A percentile compares a stretch with the other conserved stretches of the same genome.
Conservation (phyloP, 257 asterid genomes). For the Oldenlandia corymbosa region DNA sequence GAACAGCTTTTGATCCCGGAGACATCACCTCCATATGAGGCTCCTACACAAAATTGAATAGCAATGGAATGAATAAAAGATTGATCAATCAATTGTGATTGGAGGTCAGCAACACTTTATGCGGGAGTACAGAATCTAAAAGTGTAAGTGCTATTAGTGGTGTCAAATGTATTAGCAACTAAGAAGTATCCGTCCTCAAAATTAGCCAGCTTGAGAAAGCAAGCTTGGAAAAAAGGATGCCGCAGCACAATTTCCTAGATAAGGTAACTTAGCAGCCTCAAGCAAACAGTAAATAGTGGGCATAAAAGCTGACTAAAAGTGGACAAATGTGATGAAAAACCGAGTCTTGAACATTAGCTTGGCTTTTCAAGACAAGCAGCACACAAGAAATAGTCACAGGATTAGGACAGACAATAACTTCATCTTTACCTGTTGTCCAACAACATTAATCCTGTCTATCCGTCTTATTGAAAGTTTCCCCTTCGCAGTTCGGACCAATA, state of each 20-base stretch:
- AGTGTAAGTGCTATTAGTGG: neutral
- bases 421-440: slow-evolving; percentile 87
- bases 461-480: slow-evolving; percentile 98
- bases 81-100: neutral
- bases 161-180: neutral
- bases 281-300: too few species aligned
- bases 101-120: neutral
- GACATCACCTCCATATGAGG: slow-evolving; percentile 94
- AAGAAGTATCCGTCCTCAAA: neutral
- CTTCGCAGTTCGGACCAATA: slow-evolving; percentile 93
- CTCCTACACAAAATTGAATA: slow-evolving; percentile 48
- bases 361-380: too few species aligned
- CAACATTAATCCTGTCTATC: slow-evolving; percentile 92
- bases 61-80: slow-evolving; percentile 4
- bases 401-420: neutral
- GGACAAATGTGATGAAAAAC: too few species aligned
- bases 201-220: too few species aligned
- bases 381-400: too few species aligned
- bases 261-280: too few species aligned
- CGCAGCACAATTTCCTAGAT: too few species aligned
- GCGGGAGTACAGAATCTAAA: neutral
- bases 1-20: slow-evolving; percentile 86
- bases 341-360: too few species aligned
- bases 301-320: too few species aligned
- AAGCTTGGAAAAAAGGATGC: too few species aligned